Evolutionary conservation across 352 stramenopile genomes (phyloP).

Genomic region (Phytopythium helicoides): DNA sequence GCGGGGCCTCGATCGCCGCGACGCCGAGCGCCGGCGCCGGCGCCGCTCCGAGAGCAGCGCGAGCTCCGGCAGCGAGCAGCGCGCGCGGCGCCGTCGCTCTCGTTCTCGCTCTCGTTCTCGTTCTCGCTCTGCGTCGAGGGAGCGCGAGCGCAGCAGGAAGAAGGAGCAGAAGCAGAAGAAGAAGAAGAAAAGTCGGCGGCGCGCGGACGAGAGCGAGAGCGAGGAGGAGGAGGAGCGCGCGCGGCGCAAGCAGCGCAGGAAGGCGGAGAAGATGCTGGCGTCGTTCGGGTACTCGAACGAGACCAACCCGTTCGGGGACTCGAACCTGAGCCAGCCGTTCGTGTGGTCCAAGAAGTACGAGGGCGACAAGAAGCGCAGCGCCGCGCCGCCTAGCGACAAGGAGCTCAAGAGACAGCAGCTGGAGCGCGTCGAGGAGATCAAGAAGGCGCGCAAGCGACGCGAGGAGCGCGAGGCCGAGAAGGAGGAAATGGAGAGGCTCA

Average conservation of each 20-base stretch:
- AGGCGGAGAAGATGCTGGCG: slow-evolving; percentile 71
- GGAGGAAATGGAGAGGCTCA: slow-evolving; percentile 95
- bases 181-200: slow-evolving; percentile 27
- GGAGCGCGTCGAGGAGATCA: slow-evolving; percentile 94
- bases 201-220: slow-evolving; percentile 12
- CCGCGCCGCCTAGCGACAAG: slow-evolving; percentile 24
- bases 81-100: not conserved
- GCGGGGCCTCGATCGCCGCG: too few relatives aligned
- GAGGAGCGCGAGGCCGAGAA: slow-evolving; percentile 88
- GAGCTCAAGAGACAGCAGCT: slow-evolving; percentile 73
- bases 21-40: too few relatives aligned
- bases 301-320: slow-evolving; percentile 98
- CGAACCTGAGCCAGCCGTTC: slow-evolving; percentile 96
- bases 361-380: slow-evolving; percentile 8
- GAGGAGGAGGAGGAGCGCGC: slow-evolving; percentile 41
- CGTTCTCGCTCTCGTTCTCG: slow-evolving; percentile 1
- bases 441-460: slow-evolving; percentile 91
- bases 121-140: not conserved
- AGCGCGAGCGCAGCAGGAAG: not conserved
- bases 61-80: too few relatives aligned
- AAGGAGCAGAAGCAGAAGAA: slow-evolving; percentile 19
- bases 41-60: too few relatives aligned
- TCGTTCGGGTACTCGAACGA: slow-evolving; percentile 98
- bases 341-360: slow-evolving; percentile 97
- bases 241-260: slow-evolving; percentile 62